Evolutionary conservation across 306 rosid genomes (phyloP), one percentile per base, ranked within the genome.

Genomic region (Rosa chinensis): DNA sequence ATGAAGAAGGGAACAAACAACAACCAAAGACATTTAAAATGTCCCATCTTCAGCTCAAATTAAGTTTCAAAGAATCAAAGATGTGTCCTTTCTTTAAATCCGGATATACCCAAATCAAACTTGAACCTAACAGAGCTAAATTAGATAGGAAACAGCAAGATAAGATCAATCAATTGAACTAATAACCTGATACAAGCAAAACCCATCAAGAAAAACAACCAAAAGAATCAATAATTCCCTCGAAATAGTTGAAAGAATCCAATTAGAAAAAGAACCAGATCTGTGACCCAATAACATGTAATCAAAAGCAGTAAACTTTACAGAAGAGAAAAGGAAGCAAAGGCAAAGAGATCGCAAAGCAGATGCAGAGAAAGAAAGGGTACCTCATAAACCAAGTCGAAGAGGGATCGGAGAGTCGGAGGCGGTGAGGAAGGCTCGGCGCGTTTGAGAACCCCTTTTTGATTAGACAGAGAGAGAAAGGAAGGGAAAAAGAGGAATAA

Each of bases 311-410:
- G 56, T 1, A 63, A 12, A 44, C 40, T 25, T 37, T 39, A 16
- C 25, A 25, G 39, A 39, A 47, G n/a, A 13, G 40, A 37, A 52
- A 28, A 23, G 8, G 37, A 25, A 62, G 39, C 66, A 61, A 14
- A 61, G 39, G 16, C 2, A 10, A 0, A 10, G 68, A 35, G 70
- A 64, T 53, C 61, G 39, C 13, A 16, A 3, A 49, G 37, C 37
- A 32, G 37, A 32, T 32, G 37, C 37, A 32, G 21, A 50, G 32
- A 42, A 4, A 32, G 0, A 39, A 10, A 20, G 63, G 13, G 55
- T 44, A 94, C 98, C 98, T 94, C 98, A 94, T 94, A 94, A 94
- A 94, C 98, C 93, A 94, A 85, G 98, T 88, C 91, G 98, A 90
- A 79, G 85, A 71, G 69, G 87, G 82, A 90, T 90, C 98, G 90